phyloP scores from a whole-genome alignment of 2,329 filamentous ascomycete genomes.

The Grosmannia serpens region DNA sequence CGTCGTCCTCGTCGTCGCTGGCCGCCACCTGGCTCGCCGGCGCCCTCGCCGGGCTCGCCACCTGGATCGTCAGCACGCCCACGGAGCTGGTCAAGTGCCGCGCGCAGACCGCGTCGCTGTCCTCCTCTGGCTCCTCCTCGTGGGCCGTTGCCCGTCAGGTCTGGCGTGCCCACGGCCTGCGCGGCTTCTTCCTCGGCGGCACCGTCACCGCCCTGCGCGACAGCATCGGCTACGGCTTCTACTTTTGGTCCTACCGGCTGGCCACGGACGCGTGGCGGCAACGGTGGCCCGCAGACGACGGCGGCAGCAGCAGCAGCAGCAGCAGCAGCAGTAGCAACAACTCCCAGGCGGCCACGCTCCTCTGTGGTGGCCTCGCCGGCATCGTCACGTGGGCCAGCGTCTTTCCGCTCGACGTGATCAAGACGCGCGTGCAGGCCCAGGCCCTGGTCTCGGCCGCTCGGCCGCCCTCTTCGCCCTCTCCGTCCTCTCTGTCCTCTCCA shows the following conservation, averaged over 20 bases:
- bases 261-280: constrained; percentile 38
- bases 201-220: constrained; percentile 72
- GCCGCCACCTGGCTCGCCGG: constrained; percentile 68
- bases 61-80: constrained; percentile 75
- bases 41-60: constrained; percentile 69
- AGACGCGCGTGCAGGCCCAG: constrained; percentile 83
- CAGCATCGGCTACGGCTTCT: constrained; percentile 90
- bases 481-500: background rate
- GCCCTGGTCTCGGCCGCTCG: constrained; percentile 19
- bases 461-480: constrained; percentile 7
- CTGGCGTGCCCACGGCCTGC: constrained; percentile 41
- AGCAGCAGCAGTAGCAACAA: constrained; percentile 13
- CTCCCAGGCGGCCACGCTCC: constrained; percentile 42
- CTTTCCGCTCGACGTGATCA: constrained; percentile 85
- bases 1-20: constrained; percentile 17
- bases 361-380: constrained; percentile 81
- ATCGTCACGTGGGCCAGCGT: constrained; percentile 82
- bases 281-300: background rate
- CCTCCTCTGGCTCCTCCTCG: constrained; percentile 31
- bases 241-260: constrained; percentile 88
- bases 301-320: constrained; percentile 13
- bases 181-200: constrained; percentile 73
- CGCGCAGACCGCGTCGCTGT: constrained; percentile 51
- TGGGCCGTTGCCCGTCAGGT: constrained; percentile 54
- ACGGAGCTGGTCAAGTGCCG: constrained; percentile 88